These are phyloP conservation scores for Pythium pectinolyticum DNA, from an alignment of 352 stramenopile species.

Conservation along the genomic window DNA sequence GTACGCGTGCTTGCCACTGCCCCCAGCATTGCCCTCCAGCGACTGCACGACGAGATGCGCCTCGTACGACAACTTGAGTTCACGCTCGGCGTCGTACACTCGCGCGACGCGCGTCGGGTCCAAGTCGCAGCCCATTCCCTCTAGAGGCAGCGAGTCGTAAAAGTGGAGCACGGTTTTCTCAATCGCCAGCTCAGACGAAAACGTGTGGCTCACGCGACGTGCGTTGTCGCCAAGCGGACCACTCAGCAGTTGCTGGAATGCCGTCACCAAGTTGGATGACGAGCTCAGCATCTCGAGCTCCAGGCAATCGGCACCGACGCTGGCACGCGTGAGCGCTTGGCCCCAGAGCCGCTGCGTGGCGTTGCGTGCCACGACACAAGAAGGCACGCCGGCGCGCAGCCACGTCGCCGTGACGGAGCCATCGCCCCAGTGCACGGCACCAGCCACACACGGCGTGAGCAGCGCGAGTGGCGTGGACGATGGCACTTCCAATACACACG, in stretches of 20 bases:
- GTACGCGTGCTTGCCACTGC: conserved; percentile 16
- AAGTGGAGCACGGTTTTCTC: conserved; percentile 54
- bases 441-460: conserved; percentile 40
- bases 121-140: conserved; percentile 72
- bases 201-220: conserved; percentile 38
- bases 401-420: conserved; percentile 53
- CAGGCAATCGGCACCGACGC: conserved; percentile 37
- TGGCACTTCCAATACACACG: conserved; percentile 51
- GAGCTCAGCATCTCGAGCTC: conserved; percentile 41
- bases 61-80: conserved; percentile 81
- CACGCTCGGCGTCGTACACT: conserved; percentile 56
- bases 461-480: conserved; percentile 37
- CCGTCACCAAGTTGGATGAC: conserved; percentile 42
- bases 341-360: conserved; percentile 52
- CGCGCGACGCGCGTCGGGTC: conserved; percentile 60
- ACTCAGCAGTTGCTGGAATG: conserved; percentile 42
- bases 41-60: conserved; percentile 58
- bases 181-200: conserved; percentile 41
- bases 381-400: conserved; percentile 43
- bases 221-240: conserved; percentile 38
- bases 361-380: conserved; percentile 49
- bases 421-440: conserved; percentile 58
- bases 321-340: conserved; percentile 43
- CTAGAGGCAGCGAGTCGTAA: conserved; percentile 62
- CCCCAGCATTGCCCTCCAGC: conserved; percentile 23